Conservation (phyloP, 331 rosid species). For the Telfairia occidentalis region DNA sequence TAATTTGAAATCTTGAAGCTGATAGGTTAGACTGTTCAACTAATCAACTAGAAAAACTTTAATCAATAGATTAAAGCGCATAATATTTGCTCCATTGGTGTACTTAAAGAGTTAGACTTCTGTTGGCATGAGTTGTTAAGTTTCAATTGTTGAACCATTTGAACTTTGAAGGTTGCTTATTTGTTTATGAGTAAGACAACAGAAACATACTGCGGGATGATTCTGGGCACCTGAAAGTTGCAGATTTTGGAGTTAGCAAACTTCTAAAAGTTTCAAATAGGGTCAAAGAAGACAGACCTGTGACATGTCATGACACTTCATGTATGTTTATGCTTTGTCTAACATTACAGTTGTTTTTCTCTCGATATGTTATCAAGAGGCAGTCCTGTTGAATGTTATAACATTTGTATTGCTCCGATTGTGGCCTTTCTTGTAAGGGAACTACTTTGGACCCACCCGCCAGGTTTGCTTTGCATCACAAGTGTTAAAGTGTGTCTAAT, state of each 20-base stretch:
- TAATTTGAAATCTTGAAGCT: background rate
- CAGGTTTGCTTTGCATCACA: background rate
- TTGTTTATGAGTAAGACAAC: slow-evolving; percentile 53
- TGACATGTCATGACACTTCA: slow-evolving; percentile 57
- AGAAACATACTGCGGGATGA: slow-evolving; percentile 95
- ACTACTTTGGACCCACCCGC: background rate
- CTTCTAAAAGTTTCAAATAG: slow-evolving; percentile 36
- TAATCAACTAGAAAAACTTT: background rate
- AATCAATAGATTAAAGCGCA: background rate
- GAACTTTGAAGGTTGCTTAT: slow-evolving; percentile 17
- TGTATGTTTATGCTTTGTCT: slow-evolving; percentile 37
- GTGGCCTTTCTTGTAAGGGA: background rate
- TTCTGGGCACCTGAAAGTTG: slow-evolving; percentile 92
- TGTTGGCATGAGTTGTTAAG: background rate
- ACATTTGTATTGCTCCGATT: background rate
- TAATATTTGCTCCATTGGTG: background rate
- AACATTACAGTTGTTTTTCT: background rate
- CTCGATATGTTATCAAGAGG: background rate
- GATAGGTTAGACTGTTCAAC: background rate
- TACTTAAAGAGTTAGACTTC: background rate
- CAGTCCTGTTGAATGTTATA: background rate
- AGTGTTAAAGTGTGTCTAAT: background rate
- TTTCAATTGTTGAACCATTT: slow-evolving; percentile 7
- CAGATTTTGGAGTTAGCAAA: slow-evolving; percentile 98
- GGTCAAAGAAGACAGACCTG: slow-evolving; percentile 80